phyloP scores from a whole-genome alignment of 441 rosid species.

The Sinapis alba region DNA sequence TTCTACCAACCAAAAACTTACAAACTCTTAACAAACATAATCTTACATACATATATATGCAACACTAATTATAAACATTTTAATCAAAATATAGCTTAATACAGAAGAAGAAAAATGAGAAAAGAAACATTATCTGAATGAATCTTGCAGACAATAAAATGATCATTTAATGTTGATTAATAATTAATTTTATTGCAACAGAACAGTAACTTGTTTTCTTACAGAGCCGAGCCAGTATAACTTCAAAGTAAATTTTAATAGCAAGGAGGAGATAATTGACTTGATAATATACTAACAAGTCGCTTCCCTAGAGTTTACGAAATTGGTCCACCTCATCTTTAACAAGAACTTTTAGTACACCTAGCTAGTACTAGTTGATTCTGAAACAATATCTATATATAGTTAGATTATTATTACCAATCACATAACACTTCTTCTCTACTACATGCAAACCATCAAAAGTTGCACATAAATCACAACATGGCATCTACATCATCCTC shows the following conservation, averaged over 20 bases:
- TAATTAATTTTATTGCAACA: background rate
- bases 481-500: constrained; percentile 22
- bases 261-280: background rate
- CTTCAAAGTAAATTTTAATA: background rate
- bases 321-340: constrained; percentile 18
- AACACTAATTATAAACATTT: too few relatives aligned
- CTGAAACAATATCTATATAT: constrained; percentile 27
- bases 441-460: constrained; percentile 18
- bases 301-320: constrained; percentile 1
- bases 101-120: too few relatives aligned
- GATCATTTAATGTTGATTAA: too few relatives aligned
- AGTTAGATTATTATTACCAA: background rate
- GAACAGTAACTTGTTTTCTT: background rate
- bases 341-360: constrained; percentile 22
- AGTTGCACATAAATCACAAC: constrained; percentile 14
- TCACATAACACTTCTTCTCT: constrained; percentile 28
- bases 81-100: too few relatives aligned
- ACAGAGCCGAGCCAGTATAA: background rate
- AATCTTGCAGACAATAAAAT: too few relatives aligned
- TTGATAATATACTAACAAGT: background rate
- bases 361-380: constrained; percentile 12
- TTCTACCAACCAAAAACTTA: too few relatives aligned
- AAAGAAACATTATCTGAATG: too few relatives aligned
- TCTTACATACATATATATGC: too few relatives aligned
- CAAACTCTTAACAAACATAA: too few relatives aligned